Evolutionary conservation across 1,284 basidiomycete genomes (phyloP).

Genomic region (Binderoboletus segoi): DNA sequence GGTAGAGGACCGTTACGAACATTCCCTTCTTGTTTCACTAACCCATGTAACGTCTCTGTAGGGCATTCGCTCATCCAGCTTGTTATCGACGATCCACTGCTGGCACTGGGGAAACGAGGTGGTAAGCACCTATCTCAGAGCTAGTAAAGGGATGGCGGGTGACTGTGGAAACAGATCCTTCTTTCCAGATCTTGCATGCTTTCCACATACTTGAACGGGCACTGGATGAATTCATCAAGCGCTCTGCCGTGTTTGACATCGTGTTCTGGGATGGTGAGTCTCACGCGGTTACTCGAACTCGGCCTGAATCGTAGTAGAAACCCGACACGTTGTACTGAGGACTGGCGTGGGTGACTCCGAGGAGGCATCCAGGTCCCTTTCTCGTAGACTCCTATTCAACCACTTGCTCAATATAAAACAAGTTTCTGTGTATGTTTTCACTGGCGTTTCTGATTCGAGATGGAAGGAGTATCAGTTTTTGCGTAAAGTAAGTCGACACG

Average conservation of each 20-base stretch:
- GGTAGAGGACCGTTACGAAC: constrained; percentile 40
- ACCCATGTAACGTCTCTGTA: constrained; percentile 21
- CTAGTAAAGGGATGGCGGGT: background rate
- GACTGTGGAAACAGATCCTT: constrained; percentile 41
- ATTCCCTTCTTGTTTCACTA: background rate
- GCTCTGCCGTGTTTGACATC: constrained; percentile 61
- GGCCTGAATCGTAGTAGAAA: constrained; percentile 35
- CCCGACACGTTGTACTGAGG: constrained; percentile 42
- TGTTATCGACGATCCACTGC: constrained; percentile 58
- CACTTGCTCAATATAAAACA: constrained; percentile 46
- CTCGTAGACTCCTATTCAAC: constrained; percentile 51
- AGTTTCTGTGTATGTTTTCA: constrained; percentile 48
- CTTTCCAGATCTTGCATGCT: constrained; percentile 67
- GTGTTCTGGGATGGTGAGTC: constrained; percentile 61
- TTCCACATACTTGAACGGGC: constrained; percentile 53
- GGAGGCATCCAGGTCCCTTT: constrained; percentile 51
- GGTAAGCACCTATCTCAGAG: constrained; percentile 37
- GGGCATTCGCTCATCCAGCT: constrained; percentile 65
- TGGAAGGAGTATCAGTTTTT: constrained; percentile 51
- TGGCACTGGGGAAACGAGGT: constrained; percentile 50
- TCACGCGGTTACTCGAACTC: background rate
- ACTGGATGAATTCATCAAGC: constrained; percentile 49
- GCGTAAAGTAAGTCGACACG: constrained; percentile 40
- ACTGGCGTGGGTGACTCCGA: constrained; percentile 41
- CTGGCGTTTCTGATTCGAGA: constrained; percentile 43